Evolutionary conservation across 768 basidiomycete genomes (phyloP).

Genomic region (Rhodotorula taiwanensis): DNA sequence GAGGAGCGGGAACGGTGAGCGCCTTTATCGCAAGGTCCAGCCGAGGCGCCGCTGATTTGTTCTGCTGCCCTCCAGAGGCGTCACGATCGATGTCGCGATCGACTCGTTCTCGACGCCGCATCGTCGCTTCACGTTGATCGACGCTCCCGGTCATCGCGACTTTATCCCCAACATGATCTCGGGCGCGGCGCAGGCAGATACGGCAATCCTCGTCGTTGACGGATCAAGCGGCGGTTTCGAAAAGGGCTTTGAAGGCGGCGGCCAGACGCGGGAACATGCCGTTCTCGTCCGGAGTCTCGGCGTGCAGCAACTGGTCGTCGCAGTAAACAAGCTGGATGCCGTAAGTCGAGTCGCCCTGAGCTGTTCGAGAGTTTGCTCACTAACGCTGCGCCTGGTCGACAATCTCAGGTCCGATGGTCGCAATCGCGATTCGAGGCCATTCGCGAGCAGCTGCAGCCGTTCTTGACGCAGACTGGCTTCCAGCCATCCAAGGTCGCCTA

Average conservation of each 20-base stretch:
- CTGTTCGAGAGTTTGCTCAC: neutral
- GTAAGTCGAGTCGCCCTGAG: conserved; percentile 43
- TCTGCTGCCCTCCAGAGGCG: conserved; percentile 57
- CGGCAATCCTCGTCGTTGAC: conserved; percentile 87
- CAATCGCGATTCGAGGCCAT: conserved; percentile 79
- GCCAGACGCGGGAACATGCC: conserved; percentile 92
- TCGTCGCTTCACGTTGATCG: conserved; percentile 81
- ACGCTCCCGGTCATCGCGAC: conserved; percentile 94
- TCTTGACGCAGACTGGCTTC: conserved; percentile 84
- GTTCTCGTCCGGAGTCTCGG: conserved; percentile 85
- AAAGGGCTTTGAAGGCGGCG: conserved; percentile 85
- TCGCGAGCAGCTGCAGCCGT: conserved; percentile 62
- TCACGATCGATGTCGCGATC: conserved; percentile 94
- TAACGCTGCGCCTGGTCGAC: neutral
- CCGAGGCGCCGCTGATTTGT: neutral
- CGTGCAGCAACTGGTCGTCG: conserved; percentile 81
- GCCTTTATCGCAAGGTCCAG: neutral
- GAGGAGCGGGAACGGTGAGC: conserved; percentile 87
- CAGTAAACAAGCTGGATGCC: conserved; percentile 90
- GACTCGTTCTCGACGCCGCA: conserved; percentile 59
- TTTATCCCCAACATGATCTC: conserved; percentile 99
- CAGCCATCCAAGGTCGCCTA: conserved; percentile 68
- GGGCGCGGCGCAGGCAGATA: conserved; percentile 93
- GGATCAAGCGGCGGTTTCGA: conserved; percentile 88
- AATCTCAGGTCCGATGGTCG: conserved; percentile 59